phyloP scores from a whole-genome alignment of 2,329 filamentous ascomycete species.

The Pezizomycotina sp. region DNA sequence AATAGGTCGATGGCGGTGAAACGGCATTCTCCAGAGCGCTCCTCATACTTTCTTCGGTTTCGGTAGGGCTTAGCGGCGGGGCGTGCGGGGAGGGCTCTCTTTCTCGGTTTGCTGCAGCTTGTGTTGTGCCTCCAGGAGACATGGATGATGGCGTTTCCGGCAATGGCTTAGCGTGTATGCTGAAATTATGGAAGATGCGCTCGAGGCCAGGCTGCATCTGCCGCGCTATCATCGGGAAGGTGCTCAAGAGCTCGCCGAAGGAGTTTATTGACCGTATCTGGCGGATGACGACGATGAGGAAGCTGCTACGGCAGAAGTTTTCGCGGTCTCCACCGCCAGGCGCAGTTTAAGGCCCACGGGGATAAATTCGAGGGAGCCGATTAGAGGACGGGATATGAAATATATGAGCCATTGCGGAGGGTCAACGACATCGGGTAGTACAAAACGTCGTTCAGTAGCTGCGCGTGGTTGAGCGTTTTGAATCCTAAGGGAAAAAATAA shows the following conservation, averaged over 20 bases:
- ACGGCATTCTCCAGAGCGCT: constrained; percentile 80
- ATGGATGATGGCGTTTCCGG: constrained; percentile 46
- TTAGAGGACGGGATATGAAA: constrained; percentile 77
- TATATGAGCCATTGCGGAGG: constrained; percentile 91
- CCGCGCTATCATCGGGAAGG: constrained; percentile 86
- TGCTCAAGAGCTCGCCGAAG: constrained; percentile 74
- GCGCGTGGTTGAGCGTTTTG: constrained; percentile 76
- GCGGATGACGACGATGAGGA: constrained; percentile 30
- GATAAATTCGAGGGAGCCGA: constrained; percentile 58
- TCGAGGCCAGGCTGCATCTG: constrained; percentile 93
- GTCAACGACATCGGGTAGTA: constrained; percentile 86
- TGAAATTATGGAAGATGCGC: constrained; percentile 79
- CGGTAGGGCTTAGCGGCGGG: background rate
- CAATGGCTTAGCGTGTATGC: constrained; percentile 68
- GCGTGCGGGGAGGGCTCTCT: constrained; percentile 38
- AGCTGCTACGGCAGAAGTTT: constrained; percentile 22
- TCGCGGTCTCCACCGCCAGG: constrained; percentile 14
- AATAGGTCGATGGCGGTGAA: constrained; percentile 84
- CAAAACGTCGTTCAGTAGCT: constrained; percentile 64
- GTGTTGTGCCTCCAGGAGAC: constrained; percentile 23
- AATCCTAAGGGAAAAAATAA: constrained; percentile 44
- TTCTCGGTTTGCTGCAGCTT: constrained; percentile 24
- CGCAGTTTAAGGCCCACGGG: constrained; percentile 21
- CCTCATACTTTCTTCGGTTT: constrained; percentile 45
- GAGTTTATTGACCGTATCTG: constrained; percentile 81